phyloP scores from a whole-genome alignment of 257 asterid genomes.

The Lithospermum erythrorhizon region DNA sequence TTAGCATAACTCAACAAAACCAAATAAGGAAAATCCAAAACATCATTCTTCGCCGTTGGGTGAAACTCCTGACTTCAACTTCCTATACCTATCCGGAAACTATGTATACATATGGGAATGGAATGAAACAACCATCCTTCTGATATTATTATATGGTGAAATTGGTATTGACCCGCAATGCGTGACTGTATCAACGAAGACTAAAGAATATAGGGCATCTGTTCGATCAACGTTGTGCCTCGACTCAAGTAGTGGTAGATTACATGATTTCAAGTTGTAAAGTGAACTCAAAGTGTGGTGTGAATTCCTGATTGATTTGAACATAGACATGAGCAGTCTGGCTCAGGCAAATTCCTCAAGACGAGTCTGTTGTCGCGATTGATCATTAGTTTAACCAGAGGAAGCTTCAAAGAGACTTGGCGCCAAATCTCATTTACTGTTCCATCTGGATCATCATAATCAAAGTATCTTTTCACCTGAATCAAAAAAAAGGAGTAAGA shows the following conservation, averaged over 20 bases:
- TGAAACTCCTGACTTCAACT: too few species aligned
- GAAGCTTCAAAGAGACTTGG: slow-evolving; percentile 3
- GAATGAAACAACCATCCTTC: too few species aligned
- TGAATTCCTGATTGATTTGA: background rate
- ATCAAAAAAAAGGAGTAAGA: slow-evolving; percentile 5
- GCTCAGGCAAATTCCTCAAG: slow-evolving; percentile 45
- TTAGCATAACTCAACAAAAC: too few species aligned
- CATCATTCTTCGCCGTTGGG: too few species aligned
- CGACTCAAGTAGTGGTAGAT: background rate
- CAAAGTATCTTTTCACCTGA: slow-evolving; percentile 82
- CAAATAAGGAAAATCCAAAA: too few species aligned
- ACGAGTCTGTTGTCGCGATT: slow-evolving; percentile 79
- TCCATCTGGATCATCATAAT: slow-evolving; percentile 59
- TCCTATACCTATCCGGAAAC: too few species aligned
- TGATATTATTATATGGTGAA: too few species aligned
- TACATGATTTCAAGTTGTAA: background rate
- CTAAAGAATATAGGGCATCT: background rate
- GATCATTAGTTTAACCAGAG: slow-evolving; percentile 37
- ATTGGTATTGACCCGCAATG: too few species aligned
- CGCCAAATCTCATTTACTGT: slow-evolving; percentile 1
- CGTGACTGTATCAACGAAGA: background rate
- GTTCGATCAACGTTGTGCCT: background rate
- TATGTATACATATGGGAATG: too few species aligned
- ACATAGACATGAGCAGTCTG: slow-evolving; percentile 29
- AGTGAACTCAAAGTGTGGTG: background rate